A percentile compares a stretch with the other conserved stretches of the same genome.
These are phyloP conservation scores for grape (Vitis vinifera) DNA, from an alignment of 164 flowering plant species.

Conservation along the genomic window DNA sequence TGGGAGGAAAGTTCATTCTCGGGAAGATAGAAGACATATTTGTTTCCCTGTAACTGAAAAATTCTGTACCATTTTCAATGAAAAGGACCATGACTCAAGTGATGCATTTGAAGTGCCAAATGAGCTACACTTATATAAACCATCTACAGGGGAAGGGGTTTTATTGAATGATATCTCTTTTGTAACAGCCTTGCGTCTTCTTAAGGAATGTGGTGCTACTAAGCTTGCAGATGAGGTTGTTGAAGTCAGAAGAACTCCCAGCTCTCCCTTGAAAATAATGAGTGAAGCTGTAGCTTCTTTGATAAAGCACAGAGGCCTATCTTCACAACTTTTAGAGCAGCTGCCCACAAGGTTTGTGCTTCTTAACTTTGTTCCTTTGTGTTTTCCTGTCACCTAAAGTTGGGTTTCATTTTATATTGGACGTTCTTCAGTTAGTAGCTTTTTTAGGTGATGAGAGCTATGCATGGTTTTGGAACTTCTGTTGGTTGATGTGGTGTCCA, in stretches of 20 bases:
- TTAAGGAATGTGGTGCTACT: slow-evolving; percentile 58
- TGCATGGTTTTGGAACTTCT: not conserved
- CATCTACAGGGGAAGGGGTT: slow-evolving; percentile 16
- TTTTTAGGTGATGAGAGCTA: not conserved
- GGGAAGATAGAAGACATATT: slow-evolving; percentile 48
- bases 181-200: slow-evolving; percentile 40
- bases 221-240: slow-evolving; percentile 42
- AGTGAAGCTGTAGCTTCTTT: slow-evolving; percentile 62
- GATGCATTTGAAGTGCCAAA: slow-evolving; percentile 21
- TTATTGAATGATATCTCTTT: slow-evolving; percentile 28
- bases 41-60: slow-evolving; percentile 73
- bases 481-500: not conserved
- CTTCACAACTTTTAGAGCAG: slow-evolving; percentile 61
- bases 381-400: slow-evolving; percentile 1
- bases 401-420: not conserved
- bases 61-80: slow-evolving; percentile 38
- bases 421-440: not conserved
- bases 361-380: slow-evolving; percentile 3
- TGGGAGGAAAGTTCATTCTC: slow-evolving; percentile 62
- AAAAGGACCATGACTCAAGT: slow-evolving; percentile 17
- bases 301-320: slow-evolving; percentile 49
- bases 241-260: slow-evolving; percentile 46
- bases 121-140: slow-evolving; percentile 11
- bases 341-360: slow-evolving; percentile 71
- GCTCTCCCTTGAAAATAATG: slow-evolving; percentile 62